Base-by-base conservation (phyloP, 345 rosid genomes). In the Moringa oleifera region DNA sequence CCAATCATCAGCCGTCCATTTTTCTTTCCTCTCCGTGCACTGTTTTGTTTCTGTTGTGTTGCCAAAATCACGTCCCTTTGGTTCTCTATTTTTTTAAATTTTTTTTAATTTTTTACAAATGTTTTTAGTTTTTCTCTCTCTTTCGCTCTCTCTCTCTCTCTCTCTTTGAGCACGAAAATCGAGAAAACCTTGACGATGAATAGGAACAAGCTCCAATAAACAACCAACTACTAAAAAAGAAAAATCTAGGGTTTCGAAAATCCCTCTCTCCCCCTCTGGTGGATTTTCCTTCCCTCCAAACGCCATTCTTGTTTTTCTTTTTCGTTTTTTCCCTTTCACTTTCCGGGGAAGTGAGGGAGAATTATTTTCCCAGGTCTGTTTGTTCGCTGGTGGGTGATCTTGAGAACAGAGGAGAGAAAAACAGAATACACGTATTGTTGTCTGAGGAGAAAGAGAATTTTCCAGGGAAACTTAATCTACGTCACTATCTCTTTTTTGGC, bases 201-300 rank as follows among this genome's bases (percentile, higher is more conserved):
- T 41, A 41, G 47, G 12, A 4, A 41, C 47, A 41, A 15, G 12
- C 47, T 15, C 47, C 16, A 41, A 41, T 41, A 41, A 41, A 41
- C 47, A 41, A 41, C 6, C 47, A 41, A 41, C 47, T 41, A 41
- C 9, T 41, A 18, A 10, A 18, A 15, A 23, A 65, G 37, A 18
- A 12, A 47, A 63, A 63, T 18, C 46, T 63, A 67, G 73, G 77
- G 70, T 73, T 73, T 66, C 70, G 9, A 56, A 36, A 54, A 28
- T 64, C 65, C 49, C 41, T 36, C 57, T 53, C 60, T 10, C 49
- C n/a, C 52, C 9, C 22, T 54, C 52, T n/a, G 10, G 25, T 70
- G 12, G 50, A 61, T 51, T 71, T 73, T 68, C 69, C 62, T 68
- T 71, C 73, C 81, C 73, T 62, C 76, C 74, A 71, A 68, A 68